Conservation (phyloP, 75 land plant genomes). For the Isoetes taiwanensis region DNA sequence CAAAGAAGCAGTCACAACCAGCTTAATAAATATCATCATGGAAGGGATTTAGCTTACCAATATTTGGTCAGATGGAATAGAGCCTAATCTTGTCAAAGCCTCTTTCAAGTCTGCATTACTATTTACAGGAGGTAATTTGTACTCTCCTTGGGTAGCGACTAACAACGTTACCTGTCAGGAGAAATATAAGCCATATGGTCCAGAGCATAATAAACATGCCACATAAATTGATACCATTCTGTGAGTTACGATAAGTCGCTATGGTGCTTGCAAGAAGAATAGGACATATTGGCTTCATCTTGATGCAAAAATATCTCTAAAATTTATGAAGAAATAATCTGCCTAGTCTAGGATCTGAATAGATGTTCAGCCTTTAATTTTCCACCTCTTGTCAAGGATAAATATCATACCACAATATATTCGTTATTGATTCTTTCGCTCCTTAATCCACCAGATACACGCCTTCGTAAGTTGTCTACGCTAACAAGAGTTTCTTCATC, state of each 20-base stretch:
- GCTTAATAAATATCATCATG: not conserved
- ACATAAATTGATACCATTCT: no score
- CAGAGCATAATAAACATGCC: not conserved
- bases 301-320: not conserved
- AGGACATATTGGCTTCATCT: not conserved
- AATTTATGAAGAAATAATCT: not conserved
- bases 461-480: conserved; percentile 49
- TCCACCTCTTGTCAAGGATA: not conserved
- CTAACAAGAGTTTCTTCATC: conserved; percentile 97
- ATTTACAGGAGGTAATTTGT: conserved; percentile 71
- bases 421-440: conserved; percentile 70
- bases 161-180: conserved; percentile 63
- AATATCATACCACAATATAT: conserved; percentile 77
- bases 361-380: no score
- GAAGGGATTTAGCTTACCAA: conserved; percentile 49
- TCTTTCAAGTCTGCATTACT: conserved; percentile 64
- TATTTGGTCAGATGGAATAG: conserved; percentile 58
- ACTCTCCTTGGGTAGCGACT: conserved; percentile 90
- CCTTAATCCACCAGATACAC: conserved; percentile 27
- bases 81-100: conserved; percentile 77
- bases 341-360: no score
- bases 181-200: not conserved
- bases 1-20: not conserved
- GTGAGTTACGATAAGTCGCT: no score
- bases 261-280: not conserved